A percentile compares a stretch with the other conserved stretches of the same genome.
These are phyloP conservation scores for Tylopilus balloui DNA, from an alignment of 768 basidiomycete species.

Conservation along the genomic window DNA sequence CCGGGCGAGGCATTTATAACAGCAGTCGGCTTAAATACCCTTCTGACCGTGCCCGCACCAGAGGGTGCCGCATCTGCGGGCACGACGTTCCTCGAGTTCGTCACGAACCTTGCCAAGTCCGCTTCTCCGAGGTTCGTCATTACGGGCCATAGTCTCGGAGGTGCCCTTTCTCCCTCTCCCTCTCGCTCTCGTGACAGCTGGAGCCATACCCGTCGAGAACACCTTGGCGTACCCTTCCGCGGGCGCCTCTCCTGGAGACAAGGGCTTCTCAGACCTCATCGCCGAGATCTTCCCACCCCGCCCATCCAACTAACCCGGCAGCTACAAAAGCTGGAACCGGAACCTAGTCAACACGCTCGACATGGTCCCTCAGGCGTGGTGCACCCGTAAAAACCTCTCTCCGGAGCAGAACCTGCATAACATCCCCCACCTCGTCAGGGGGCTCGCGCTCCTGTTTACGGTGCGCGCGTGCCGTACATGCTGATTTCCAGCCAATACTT, in stretches of 20 bases:
- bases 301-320: background rate
- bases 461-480: no score
- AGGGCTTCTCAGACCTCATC: conserved; percentile 4
- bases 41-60: conserved; percentile 3
- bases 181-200: conserved; percentile 5
- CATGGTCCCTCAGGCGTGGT: conserved; percentile 15
- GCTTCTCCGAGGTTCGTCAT: background rate
- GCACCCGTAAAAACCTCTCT: background rate
- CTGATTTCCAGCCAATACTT: no score
- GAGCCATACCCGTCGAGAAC: conserved; percentile 36
- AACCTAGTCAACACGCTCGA: conserved; percentile 18
- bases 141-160: conserved; percentile 14
- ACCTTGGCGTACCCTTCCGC: conserved; percentile 8
- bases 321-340: conserved; percentile 15
- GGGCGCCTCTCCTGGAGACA: conserved; percentile 13
- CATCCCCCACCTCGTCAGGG: background rate
- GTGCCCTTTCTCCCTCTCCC: conserved; percentile 11
- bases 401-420: conserved; percentile 12
- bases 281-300: background rate
- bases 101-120: background rate
- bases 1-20: background rate
- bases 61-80: background rate
- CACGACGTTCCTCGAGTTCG: conserved; percentile 8
- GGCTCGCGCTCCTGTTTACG: background rate
- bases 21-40: background rate